Conservation (phyloP, 1,284 basidiomycete genomes). For the Cutaneotrichosporon dermatis region DNA sequence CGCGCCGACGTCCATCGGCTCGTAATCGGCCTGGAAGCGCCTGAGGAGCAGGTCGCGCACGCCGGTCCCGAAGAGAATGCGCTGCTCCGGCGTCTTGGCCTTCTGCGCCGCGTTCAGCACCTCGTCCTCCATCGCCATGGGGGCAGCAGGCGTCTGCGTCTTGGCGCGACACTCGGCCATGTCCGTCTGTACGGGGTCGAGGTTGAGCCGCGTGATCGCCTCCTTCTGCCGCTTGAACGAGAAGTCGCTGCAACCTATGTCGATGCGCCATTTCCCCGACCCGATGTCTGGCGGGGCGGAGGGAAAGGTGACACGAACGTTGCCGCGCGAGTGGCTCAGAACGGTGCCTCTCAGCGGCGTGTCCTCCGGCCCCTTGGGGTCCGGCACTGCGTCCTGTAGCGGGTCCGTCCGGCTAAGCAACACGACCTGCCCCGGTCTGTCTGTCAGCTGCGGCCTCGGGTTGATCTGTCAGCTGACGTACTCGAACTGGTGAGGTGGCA, state of each 20-base stretch:
- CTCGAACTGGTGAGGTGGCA: constrained; percentile 26
- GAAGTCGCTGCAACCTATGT: constrained; percentile 65
- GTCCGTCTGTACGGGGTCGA: constrained; percentile 56
- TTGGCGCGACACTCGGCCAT: constrained; percentile 15
- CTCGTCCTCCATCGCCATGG: background rate
- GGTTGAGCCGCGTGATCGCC: constrained; percentile 60
- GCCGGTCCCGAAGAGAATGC: constrained; percentile 62
- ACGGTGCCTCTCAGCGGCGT: constrained; percentile 58
- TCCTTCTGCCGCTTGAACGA: constrained; percentile 64
- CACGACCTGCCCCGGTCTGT: constrained; percentile 58
- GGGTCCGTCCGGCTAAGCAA: constrained; percentile 63
- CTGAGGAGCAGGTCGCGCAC: constrained; percentile 63
- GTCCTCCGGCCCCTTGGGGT: constrained; percentile 27
- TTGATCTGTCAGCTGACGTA: background rate
- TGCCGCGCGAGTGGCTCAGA: constrained; percentile 48
- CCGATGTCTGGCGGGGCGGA: constrained; percentile 50
- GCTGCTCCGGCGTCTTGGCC: constrained; percentile 34
- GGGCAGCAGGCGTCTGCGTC: background rate
- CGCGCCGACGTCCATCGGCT: constrained; percentile 14
- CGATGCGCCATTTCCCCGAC: constrained; percentile 62
- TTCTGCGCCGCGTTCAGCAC: background rate
- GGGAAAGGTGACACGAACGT: constrained; percentile 59
- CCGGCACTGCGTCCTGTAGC: constrained; percentile 17
- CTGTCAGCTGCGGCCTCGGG: background rate
- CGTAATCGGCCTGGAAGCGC: constrained; percentile 51